These are phyloP conservation scores for Cryptococcus hybrid DNA, from an alignment of 1,284 basidiomycete genomes.

Conservation along the genomic window DNA sequence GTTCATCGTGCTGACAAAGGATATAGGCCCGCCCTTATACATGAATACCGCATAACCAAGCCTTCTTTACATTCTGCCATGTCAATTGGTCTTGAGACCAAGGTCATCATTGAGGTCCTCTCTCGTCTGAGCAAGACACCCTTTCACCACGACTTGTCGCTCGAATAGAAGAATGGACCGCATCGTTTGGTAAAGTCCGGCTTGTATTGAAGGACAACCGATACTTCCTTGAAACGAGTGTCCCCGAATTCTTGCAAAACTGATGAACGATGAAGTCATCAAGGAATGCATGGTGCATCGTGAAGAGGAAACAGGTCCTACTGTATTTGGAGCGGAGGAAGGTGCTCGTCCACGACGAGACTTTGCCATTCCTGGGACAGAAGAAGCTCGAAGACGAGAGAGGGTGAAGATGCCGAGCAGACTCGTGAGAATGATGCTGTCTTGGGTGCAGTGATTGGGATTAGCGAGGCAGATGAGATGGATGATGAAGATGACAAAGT, in stretches of 20 bases:
- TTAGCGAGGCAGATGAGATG: constrained; percentile 83
- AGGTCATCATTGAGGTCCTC: constrained; percentile 96
- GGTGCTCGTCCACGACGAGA: constrained; percentile 71
- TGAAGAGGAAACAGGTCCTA: constrained; percentile 42
- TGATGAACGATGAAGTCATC: constrained; percentile 82
- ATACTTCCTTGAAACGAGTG: constrained; percentile 90
- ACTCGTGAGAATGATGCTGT: constrained; percentile 39
- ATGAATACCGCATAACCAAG: constrained; percentile 98
- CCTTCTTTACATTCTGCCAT: constrained; percentile 98
- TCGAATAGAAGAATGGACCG: constrained; percentile 85
- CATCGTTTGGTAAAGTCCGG: constrained; percentile 96
- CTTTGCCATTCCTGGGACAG: constrained; percentile 76
- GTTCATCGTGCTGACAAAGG: background rate
- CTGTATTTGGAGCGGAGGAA: constrained; percentile 76
- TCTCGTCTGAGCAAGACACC: constrained; percentile 90
- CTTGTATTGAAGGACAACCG: constrained; percentile 95
- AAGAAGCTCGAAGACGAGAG: constrained; percentile 44
- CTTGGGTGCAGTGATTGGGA: constrained; percentile 80
- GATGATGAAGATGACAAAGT: constrained; percentile 90
- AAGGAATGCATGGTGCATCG: constrained; percentile 38
- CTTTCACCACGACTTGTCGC: constrained; percentile 77
- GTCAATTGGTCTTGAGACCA: constrained; percentile 94
- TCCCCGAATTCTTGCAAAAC: constrained; percentile 83
- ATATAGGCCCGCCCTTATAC: constrained; percentile 87
- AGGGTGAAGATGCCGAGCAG: constrained; percentile 22